Base-by-base conservation (phyloP, 2,329 filamentous ascomycete genomes). In the Botryotinia globosa region DNA sequence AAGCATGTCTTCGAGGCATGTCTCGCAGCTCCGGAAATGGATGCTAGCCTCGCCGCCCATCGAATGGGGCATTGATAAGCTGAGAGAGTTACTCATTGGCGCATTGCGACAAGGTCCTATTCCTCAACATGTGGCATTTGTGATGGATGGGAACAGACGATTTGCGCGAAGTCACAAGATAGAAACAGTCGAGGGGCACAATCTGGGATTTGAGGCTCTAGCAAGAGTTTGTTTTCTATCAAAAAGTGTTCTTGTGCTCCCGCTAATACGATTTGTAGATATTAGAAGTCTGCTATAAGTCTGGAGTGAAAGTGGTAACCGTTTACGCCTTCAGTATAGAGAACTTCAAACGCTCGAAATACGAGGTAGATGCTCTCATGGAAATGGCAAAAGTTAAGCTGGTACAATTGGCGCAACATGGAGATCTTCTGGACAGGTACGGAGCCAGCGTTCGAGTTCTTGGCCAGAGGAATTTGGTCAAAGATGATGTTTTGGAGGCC, bases 281-380 rank as follows among this genome's bases (percentile, higher is more conserved):
- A 70, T 90, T 99, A 74, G 96, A 99, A 83, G 93, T 99, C 72
- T 98, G 96, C 87, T 99, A 98, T 86, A 98, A 97, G 81, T 94
- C 92, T 73, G 96, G 96, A 71, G 95, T 99, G 75, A 95, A 96
- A 82, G 94, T 97, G 14, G 95, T 99, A 56, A 98, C 96, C 6
- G 94, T 99, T 75, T 99, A 98, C 82, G 96, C 96, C 25, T 99
- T 99, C 84, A 97, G 94, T 80, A 98, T 99, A 80, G 96, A 99
- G 83, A 99, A 99, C 84, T 99, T 97, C 85, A 97, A 98, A 82
- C 90, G 96, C 9, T 95, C 94, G 34, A 94, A 96, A 82, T 96
- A 97, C 82, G 96, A 99, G 82, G 96, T 99, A 14, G 94, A 98
- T 80, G 94, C 94, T 44, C 85, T 99, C 75, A 99, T 99, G 96